Base-by-base conservation (phyloP, 164 flowering plant species). In the Magnolia officinalis region DNA sequence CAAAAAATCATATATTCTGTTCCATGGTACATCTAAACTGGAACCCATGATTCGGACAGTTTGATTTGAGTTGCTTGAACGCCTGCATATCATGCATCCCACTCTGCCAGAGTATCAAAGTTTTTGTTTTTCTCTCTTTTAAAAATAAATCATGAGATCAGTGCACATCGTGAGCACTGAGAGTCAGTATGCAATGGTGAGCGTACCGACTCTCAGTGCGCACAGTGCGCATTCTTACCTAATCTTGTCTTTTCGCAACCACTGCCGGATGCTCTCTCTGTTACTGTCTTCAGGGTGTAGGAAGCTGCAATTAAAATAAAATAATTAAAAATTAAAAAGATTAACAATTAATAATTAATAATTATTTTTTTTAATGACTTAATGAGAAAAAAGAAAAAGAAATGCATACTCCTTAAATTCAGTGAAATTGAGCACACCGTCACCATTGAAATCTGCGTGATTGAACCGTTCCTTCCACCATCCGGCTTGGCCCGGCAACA, bases 241-340 rank as follows among this genome's bases (percentile, higher is more conserved):
- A 0, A 86, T 83, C 66, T 87, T 87, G 26, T 89, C 88, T 74
- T 75, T 73, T 67, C 83, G 29, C 45, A 87, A 73, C 94, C 92
- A 91, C 69, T 55, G 78, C 24, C 81, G 87, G 50, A 89, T 82
- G 61, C 75, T 74, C 68, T 76, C 78, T 70, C 85, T 88, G n/a
- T 70, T 66, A 52, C 93, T 85, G 20, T 92, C 96, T 78, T 89
- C 90, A 19, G 91, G 96, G 75, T 90, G 86, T 82, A 88, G 82
- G 80, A 90, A 87, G 70, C 96, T 92, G 84, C 74, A 67, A 72
- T 8, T 71, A 45, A 50, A 64, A 67, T 37, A 29, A 8, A 37
- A 31, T 31, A 37, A 37, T 26, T 26, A 26, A 26, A 26, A 26
- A 26, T 26, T 8, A 6, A 19, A 5, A 51, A 49, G 24, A 71